Conservation (phyloP, 345 rosid species). For the Odontarrhena argentea region DNA sequence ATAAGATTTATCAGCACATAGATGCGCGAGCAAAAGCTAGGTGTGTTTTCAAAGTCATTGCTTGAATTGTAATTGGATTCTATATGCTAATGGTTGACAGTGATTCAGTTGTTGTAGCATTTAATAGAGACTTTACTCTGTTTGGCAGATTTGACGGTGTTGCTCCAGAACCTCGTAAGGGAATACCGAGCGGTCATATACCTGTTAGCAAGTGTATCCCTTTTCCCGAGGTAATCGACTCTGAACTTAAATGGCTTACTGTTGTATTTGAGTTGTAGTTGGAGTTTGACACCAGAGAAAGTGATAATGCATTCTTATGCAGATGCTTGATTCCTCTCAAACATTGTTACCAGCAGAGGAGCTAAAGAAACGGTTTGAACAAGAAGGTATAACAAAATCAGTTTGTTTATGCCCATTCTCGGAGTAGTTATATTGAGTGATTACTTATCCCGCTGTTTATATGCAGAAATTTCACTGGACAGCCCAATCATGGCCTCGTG, state of each 20-base stretch:
- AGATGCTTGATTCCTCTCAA: constrained; percentile 83
- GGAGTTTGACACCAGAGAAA: neutral
- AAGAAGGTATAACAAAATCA: constrained; percentile 55
- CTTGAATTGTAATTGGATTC: neutral
- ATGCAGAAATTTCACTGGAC: constrained; percentile 80
- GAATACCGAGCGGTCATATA: constrained; percentile 84
- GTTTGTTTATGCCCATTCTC: neutral
- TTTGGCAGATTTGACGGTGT: constrained; percentile 72
- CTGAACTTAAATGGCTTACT: constrained; percentile 3
- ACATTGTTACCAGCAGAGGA: constrained; percentile 68
- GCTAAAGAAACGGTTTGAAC: constrained; percentile 70
- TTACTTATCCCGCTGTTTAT: constrained; percentile 9
- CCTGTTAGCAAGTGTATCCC: constrained; percentile 95
- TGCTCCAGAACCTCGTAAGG: constrained; percentile 93
- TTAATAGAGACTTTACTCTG: constrained; percentile 1
- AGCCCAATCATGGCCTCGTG: constrained; percentile 72
- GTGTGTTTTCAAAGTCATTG: constrained; percentile 9
- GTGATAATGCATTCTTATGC: constrained; percentile 37
- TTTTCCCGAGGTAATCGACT: constrained; percentile 58
- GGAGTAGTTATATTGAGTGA: neutral
- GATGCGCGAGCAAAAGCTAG: constrained; percentile 46
- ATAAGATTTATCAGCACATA: constrained; percentile 48
- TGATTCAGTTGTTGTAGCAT: neutral
- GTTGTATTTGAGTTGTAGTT: neutral
- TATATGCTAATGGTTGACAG: neutral